phyloP scores from a whole-genome alignment of 179 eudicot genomes.

The Sideroxylon spinosum region DNA sequence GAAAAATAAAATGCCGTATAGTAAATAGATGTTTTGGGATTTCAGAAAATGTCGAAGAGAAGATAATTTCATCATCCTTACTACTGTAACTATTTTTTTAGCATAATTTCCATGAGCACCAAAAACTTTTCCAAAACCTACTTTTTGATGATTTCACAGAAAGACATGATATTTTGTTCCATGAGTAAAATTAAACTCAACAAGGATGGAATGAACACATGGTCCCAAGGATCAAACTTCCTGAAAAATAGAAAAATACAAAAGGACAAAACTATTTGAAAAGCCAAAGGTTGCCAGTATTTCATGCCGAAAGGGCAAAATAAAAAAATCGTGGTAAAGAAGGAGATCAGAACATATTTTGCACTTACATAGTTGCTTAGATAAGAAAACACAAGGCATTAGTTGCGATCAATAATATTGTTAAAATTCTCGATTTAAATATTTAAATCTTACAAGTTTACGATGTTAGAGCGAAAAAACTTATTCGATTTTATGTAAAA shows the following conservation, averaged over 20 bases:
- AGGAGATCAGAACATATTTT: not conserved
- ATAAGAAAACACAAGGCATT: not conserved
- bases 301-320: not conserved
- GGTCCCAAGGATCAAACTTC: conserved; percentile 1
- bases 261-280: not conserved
- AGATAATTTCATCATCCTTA: not conserved
- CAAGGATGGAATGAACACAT: not conserved
- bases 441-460: too few relatives aligned
- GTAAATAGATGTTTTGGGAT: not conserved
- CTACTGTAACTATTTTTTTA: not conserved
- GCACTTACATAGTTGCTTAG: not conserved
- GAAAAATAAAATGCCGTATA: not conserved
- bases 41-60: not conserved
- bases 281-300: not conserved
- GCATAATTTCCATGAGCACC: not conserved
- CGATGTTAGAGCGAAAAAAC: too few relatives aligned
- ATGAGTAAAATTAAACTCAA: not conserved
- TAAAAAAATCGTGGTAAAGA: not conserved
- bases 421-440: too few relatives aligned
- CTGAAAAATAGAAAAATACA: not conserved
- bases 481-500: too few relatives aligned
- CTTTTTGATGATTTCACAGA: not conserved
- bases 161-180: too few relatives aligned
- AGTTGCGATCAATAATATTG: too few relatives aligned
- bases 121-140: not conserved